phyloP scores from a whole-genome alignment of 352 stramenopile genomes.

The Phytopythium chamaehyphon region DNA sequence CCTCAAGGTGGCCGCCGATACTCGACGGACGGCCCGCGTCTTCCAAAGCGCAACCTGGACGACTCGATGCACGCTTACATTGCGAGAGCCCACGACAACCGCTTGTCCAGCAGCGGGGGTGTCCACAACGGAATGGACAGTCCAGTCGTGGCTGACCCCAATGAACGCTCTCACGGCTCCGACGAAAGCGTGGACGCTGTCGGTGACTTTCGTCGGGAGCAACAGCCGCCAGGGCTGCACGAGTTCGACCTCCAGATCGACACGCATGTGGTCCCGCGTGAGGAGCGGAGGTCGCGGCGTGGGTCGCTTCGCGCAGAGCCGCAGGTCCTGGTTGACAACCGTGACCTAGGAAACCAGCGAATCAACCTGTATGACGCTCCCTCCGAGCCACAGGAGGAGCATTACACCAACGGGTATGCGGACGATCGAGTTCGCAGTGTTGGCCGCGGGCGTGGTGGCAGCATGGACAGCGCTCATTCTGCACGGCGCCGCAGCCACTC shows the following conservation, averaged over 20 bases:
- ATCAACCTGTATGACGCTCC: too few relatives aligned
- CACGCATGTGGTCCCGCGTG: slow-evolving; percentile 10
- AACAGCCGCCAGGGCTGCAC: slow-evolving; percentile 1
- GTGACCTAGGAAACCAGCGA: neutral
- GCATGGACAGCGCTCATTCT: neutral
- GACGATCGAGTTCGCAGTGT: slow-evolving; percentile 7
- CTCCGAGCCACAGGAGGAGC: too few relatives aligned
- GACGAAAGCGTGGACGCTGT: slow-evolving; percentile 14
- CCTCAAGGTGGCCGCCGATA: slow-evolving; percentile 11
- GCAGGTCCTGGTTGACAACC: slow-evolving; percentile 3
- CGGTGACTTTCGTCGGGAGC: slow-evolving; percentile 26
- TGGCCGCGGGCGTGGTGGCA: neutral
- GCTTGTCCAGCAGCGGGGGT: neutral
- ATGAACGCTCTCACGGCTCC: neutral
- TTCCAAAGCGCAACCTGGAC: neutral
- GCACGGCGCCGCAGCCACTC: slow-evolving; percentile 2
- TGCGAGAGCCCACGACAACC: slow-evolving; percentile 6
- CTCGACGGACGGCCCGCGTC: slow-evolving; percentile 12
- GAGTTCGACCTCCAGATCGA: slow-evolving; percentile 31
- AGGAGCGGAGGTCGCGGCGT: neutral
- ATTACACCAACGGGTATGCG: slow-evolving; percentile 3
- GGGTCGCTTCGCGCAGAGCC: slow-evolving; percentile 8
- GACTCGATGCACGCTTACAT: slow-evolving; percentile 17
- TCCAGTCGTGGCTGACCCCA: neutral
- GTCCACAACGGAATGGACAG: too few relatives aligned